Conservation (phyloP, 768 basidiomycete genomes). For the Rossbeevera mucosa region DNA sequence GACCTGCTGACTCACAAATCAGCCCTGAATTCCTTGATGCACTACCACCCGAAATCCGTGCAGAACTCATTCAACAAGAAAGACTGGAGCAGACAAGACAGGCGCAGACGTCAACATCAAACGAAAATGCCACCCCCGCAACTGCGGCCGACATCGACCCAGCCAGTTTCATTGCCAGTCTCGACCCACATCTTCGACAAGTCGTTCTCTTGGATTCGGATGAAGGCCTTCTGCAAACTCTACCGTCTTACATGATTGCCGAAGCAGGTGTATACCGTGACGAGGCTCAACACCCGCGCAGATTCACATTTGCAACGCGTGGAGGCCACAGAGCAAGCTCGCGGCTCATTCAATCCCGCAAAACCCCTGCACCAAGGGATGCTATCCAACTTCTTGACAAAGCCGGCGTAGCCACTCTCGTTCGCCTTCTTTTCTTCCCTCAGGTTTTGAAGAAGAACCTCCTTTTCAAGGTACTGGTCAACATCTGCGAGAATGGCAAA, state of each 20-base stretch:
- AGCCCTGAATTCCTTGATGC: slow-evolving; percentile 95
- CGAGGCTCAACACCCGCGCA: slow-evolving; percentile 36
- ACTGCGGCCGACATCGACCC: slow-evolving; percentile 75
- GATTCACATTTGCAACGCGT: slow-evolving; percentile 30
- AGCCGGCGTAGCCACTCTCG: slow-evolving; percentile 78
- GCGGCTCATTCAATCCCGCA: slow-evolving; percentile 38
- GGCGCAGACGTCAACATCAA: slow-evolving; percentile 29
- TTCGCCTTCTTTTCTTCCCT: slow-evolving; percentile 94
- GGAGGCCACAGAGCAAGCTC: slow-evolving; percentile 25
- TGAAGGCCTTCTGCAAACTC: slow-evolving; percentile 73
- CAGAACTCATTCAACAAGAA: slow-evolving; percentile 96
- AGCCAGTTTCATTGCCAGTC: slow-evolving; percentile 85
- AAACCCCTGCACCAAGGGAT: slow-evolving; percentile 63
- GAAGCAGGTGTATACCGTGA: slow-evolving; percentile 76
- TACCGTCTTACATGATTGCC: slow-evolving; percentile 83
- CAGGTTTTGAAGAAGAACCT: slow-evolving; percentile 82
- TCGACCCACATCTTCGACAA: slow-evolving; percentile 85
- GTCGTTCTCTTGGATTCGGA: slow-evolving; percentile 89
- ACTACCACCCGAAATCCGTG: slow-evolving; percentile 91
- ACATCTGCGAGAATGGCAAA: slow-evolving; percentile 92
- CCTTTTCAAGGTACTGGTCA: slow-evolving; percentile 86
- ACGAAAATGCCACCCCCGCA: slow-evolving; percentile 30
- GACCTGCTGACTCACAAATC: slow-evolving; percentile 81
- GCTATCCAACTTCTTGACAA: slow-evolving; percentile 93
- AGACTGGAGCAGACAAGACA: slow-evolving; percentile 74